Evolutionary conservation across 1,139 yeast species (phyloP).

Genomic region (Yamadazyma taylorii): DNA sequence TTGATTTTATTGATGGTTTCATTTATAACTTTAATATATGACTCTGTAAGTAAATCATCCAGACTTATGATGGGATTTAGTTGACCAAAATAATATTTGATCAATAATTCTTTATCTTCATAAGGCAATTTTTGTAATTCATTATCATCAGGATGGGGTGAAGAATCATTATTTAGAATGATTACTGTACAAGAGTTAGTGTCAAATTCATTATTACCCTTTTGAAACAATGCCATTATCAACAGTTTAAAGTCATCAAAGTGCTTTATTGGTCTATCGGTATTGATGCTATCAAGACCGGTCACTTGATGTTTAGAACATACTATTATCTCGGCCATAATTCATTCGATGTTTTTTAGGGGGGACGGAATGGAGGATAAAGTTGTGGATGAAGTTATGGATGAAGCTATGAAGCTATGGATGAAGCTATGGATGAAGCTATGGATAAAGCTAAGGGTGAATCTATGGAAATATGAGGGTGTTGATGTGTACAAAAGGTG

Average conservation of each 20-base stretch:
- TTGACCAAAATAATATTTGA: slow-evolving; percentile 44
- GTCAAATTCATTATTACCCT: slow-evolving; percentile 39
- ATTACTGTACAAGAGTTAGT: slow-evolving; percentile 36
- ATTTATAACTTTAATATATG: slow-evolving; percentile 23
- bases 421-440: too few species aligned
- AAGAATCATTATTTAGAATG: slow-evolving; percentile 22
- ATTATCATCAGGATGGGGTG: slow-evolving; percentile 3
- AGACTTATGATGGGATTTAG: too few species aligned
- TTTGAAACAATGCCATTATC: slow-evolving; percentile 28
- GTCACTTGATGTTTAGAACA: slow-evolving; percentile 2
- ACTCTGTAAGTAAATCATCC: slow-evolving; percentile 20
- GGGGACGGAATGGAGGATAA: too few species aligned
- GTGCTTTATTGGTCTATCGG: not conserved
- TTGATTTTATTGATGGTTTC: slow-evolving; percentile 28
- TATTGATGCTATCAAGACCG: not conserved
- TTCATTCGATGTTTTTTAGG: not conserved
- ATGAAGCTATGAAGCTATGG: too few species aligned
- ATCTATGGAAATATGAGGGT: too few species aligned
- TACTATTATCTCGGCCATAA: slow-evolving; percentile 9
- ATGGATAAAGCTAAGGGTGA: too few species aligned
- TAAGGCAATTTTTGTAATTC: slow-evolving; percentile 22
- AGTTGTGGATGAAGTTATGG: too few species aligned
- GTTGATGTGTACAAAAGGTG: too few species aligned
- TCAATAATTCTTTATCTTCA: slow-evolving; percentile 31
- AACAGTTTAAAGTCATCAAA: slow-evolving; percentile 12